Evolutionary conservation across 345 rosid species (phyloP).

Genomic region (Brassica incana): DNA sequence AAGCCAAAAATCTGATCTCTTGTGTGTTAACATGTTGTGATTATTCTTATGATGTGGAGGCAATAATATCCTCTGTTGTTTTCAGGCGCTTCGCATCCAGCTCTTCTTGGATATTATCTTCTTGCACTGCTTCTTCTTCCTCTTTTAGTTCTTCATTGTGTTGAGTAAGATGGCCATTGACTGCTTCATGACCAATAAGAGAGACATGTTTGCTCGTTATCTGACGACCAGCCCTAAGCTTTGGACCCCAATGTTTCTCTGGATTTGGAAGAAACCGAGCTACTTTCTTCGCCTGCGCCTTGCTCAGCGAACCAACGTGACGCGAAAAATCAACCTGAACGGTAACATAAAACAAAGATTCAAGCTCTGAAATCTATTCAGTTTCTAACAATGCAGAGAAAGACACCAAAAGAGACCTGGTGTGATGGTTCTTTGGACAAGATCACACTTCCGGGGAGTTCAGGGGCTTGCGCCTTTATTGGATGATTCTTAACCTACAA

Average conservation of each 20-base stretch:
- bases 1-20: slow-evolving; percentile 12
- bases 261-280: slow-evolving; percentile 95
- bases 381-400: slow-evolving; percentile 3
- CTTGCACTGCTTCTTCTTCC: slow-evolving; percentile 22
- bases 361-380: slow-evolving; percentile 1
- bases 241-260: slow-evolving; percentile 98
- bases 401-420: slow-evolving; percentile 44
- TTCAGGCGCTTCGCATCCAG: slow-evolving; percentile 60
- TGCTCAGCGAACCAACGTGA: slow-evolving; percentile 84
- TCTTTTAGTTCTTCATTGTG: slow-evolving; percentile 35
- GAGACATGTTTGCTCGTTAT: slow-evolving; percentile 92
- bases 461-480: slow-evolving; percentile 77
- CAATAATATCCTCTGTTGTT: slow-evolving; percentile 37
- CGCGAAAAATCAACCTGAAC: slow-evolving; percentile 85
- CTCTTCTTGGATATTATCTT: slow-evolving; percentile 35
- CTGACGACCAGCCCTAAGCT: slow-evolving; percentile 85
- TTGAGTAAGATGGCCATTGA: slow-evolving; percentile 62
- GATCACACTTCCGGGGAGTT: slow-evolving; percentile 76
- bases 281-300: slow-evolving; percentile 88
- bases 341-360: background rate
- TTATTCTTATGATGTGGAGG: slow-evolving; percentile 13
- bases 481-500: slow-evolving; percentile 86
- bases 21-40: background rate
- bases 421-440: slow-evolving; percentile 62
- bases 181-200: slow-evolving; percentile 75